Evolutionary conservation across 805 yeast species (phyloP), one percentile per base, ranked within the genome.

Genomic region (Starmera dryadoides): DNA sequence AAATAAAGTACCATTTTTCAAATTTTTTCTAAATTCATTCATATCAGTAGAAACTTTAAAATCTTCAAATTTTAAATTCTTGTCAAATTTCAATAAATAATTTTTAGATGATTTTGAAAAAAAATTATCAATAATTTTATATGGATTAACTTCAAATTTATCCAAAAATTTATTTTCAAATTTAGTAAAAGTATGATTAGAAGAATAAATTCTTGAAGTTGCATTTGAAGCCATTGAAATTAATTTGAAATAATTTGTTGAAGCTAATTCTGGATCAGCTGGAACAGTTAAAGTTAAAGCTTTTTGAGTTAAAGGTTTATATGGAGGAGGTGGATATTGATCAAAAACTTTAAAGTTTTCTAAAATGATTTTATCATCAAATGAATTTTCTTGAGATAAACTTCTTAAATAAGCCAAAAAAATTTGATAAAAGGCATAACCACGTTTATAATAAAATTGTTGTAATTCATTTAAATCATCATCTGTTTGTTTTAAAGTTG

Each of bases 91-190:
- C 23, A 56, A 46, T 15, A 60, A 34, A 37, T 60, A 59, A 31
- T 62, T 55, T 44, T 55, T 59, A 7, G 65, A 60, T 1, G 63
- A 56, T 36, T 60, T 59, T n/a, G 65, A 59, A 38, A 60, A 60
- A 34, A 62, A 51, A 22, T 55, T 51, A 15, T 55, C 60, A 18
- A 62, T 53, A 16, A 61, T 56, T 45, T 55, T 53, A 42, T 55
- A 58, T 34, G 62, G 72, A 35, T 68, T 66, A 34, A 59, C 58
- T 32, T 61, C 66, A 37, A 67, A 68, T 32, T 58, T 69, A 30
- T 63, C 70, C 20, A 64, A 47, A 36, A 66, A 62, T 30, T 68
- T 65, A 33, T 59, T 69, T 39, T 55, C 66, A 34, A 63, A 60
- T 45, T 57, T 70, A 4, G 63, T 68, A 30, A 58, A 55, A 6